Conservation (phyloP, 2,329 filamentous ascomycete genomes). For the Raffaelea arxii region DNA sequence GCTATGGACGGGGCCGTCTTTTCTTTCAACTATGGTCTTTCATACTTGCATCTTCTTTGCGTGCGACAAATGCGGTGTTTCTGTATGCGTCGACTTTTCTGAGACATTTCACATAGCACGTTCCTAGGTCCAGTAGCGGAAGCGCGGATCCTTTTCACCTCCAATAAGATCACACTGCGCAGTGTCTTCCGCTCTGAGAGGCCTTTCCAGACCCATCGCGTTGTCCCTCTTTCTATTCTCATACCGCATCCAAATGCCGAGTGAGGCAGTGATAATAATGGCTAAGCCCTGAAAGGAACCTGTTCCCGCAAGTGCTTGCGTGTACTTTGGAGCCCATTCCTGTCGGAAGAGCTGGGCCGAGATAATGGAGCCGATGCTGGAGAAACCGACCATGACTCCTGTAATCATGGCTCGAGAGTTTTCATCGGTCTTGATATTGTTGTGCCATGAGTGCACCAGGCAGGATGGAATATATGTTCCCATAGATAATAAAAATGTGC, state of each 20-base stretch:
- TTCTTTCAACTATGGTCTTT: no score
- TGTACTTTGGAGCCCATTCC: not conserved
- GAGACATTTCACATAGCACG: not conserved
- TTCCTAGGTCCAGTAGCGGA: not conserved
- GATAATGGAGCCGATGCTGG: not conserved
- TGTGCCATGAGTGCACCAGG: not conserved
- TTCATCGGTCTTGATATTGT: not conserved
- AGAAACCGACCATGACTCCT: not conserved
- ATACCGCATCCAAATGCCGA: not conserved
- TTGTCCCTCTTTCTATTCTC: not conserved
- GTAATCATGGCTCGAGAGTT: not conserved
- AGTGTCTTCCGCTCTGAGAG: not conserved
- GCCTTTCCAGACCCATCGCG: not conserved
- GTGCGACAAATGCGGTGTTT: no score
- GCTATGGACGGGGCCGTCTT: no score
- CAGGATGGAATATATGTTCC: not conserved
- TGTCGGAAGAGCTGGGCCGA: not conserved
- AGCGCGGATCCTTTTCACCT: not conserved
- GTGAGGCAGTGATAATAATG: not conserved
- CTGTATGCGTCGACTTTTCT: not conserved
- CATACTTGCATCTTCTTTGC: no score
- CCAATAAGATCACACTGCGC: not conserved
- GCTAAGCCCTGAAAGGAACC: not conserved
- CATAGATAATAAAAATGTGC: not conserved
- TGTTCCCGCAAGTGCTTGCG: not conserved